Base-by-base conservation (phyloP, 805 yeast genomes). In the Wickerhamiella cacticola region DNA sequence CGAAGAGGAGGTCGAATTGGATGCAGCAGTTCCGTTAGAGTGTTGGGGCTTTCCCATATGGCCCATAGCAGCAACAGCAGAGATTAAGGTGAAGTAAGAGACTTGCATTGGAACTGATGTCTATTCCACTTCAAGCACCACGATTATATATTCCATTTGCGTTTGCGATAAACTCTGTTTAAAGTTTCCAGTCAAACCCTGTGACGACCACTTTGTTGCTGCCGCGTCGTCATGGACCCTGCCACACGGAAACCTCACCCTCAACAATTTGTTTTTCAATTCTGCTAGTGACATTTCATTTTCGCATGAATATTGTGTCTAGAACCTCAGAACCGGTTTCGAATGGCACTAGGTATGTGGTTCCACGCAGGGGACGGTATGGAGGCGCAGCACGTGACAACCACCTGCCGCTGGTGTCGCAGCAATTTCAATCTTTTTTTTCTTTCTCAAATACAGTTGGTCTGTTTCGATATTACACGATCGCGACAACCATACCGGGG, bases 311-410 rank as follows among this genome's bases (percentile, higher is more conserved):
- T 13, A 5, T 12, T 8, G n/a, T 15, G n/a, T 31, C 36, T 31
- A 12, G 36, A 31, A 31, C 36, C 15, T 15, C 18, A 15, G 18
- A 15, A 3, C 19, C n/a, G 34, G 36, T 31, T 31, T 31, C 36
- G 16, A 31, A 8, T 12, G n/a, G n/a, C 19, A 31, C 36, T 19
- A 31, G 36, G 21, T 31, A 15, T 3, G 19, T n/a, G 36, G 36
- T 5, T 15, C 19, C 10, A 31, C 36, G 36, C 36, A 31, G 36
- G 36, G 36, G 19, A 31, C 5, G 36, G 36, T 15, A 15, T 31
- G 36, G 36, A 31, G 36, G 36, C 36, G 36, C 36, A 31, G 36
- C 36, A 31, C 36, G 36, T 31, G 36, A 31, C 36, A n/a, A n/a
- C n/a, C n/a, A n/a, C n/a, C n/a, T n/a, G n/a, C n/a, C n/a, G n/a